Base-by-base conservation (phyloP, 768 basidiomycete genomes). In the Amanita pallidorosea region DNA sequence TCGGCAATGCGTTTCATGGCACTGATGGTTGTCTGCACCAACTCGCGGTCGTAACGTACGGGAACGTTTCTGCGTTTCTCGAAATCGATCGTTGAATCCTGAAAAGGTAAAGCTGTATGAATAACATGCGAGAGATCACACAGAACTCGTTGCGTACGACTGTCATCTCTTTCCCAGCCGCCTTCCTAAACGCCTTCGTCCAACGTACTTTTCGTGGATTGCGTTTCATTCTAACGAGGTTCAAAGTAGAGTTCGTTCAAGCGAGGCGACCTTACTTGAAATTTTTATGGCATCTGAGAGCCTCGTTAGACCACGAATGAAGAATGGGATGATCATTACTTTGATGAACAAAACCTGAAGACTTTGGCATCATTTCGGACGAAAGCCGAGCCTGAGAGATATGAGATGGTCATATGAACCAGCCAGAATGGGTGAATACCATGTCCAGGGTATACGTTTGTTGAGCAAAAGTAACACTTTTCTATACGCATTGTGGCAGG, bases 111-210 rank as follows among this genome's bases (percentile, higher is more conserved):
- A 2, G n/a, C 2, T 13, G 31, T 35, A 15, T 49, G 37, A 37
- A 7, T 12, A 7, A 17, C 11, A 8, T 20, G 35, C 13, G 7
- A 8, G 23, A 17, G 22, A 47, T 15, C 31, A 7, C 18, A 41
- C 18, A 40, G 40, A 41, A 43, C 44, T 29, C 51, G 49, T n/a
- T 12, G 69, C 87, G 64, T 62, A 94, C 94, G 61, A 99, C 87
- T 4, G 89, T 94, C 96, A 99, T 99, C 72, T 99, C 96, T 71
- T 98, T 99, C 47, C 96, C 96, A 46, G 94, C 89, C 17, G 96
- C 93, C 68, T 92, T 95, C 57, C 96, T 80, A 77, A 99, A 99
- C 18, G 96, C 96, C 68, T 99, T 99, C 41, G 96, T 99, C 96
- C 96, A 99, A 59, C 90, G 76, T 34, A 99, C 94, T 69, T 99